A percentile compares a stretch with the other conserved stretches of the same genome.
phyloP scores from a whole-genome alignment of 2,329 filamentous ascomycete genomes.

The Xylariales sp. region DNA sequence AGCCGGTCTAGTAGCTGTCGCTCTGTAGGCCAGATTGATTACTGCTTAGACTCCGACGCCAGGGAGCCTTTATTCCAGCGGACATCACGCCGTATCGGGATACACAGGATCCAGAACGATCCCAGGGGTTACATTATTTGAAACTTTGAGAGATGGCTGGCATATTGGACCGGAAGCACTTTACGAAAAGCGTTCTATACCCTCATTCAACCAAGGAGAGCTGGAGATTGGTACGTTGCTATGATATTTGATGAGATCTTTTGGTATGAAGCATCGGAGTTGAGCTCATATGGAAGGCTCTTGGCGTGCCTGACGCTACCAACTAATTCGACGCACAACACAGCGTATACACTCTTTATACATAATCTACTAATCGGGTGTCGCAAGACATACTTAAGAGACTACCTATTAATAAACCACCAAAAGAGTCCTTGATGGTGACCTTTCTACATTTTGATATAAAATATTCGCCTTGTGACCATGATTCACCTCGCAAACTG shows the following conservation, averaged over 20 bases:
- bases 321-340: neutral
- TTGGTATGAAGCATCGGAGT: slow-evolving; percentile 12
- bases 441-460: no score
- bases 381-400: neutral
- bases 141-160: slow-evolving; percentile 10
- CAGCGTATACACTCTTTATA: neutral
- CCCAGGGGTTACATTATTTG: no score
- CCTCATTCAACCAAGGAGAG: slow-evolving; percentile 17
- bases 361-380: neutral
- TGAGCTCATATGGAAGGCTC: neutral
- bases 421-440: no score
- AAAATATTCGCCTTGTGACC: no score
- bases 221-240: slow-evolving; percentile 13
- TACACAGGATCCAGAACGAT: no score
- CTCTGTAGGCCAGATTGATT: slow-evolving; percentile 25
- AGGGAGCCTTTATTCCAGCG: no score
- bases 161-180: slow-evolving; percentile 15
- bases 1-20: slow-evolving; percentile 33
- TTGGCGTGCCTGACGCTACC: neutral
- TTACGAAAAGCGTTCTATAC: slow-evolving; percentile 20
- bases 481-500: no score
- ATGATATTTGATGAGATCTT: slow-evolving; percentile 17
- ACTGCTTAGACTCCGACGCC: slow-evolving; percentile 3
- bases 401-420: no score
- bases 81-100: no score